Evolutionary conservation across 1,139 yeast species (phyloP).

Genomic region (Sugiyamaella novakii): DNA sequence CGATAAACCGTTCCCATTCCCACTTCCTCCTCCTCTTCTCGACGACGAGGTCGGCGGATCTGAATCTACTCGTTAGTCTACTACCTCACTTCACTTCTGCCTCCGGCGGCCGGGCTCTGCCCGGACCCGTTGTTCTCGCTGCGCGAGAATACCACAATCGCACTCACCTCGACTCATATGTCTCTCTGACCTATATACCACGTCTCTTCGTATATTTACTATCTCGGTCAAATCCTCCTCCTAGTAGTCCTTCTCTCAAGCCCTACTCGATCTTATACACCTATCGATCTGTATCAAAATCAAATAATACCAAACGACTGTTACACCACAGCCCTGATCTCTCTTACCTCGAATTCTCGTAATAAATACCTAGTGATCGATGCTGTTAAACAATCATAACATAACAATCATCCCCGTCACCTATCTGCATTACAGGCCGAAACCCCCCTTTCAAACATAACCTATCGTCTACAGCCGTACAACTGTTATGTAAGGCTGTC

Average conservation of each 20-base stretch:
- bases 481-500: neutral
- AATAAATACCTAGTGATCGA: no score
- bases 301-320: no score
- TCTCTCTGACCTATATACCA: neutral
- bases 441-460: no score
- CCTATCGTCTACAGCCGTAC: no score
- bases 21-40: neutral
- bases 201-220: neutral
- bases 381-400: neutral
- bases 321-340: no score
- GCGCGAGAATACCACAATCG: neutral
- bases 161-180: constrained; percentile 16
- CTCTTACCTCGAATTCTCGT: neutral
- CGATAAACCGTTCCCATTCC: neutral
- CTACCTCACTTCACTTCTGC: no score
- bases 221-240: no score
- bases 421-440: no score
- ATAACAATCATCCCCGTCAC: neutral
- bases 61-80: neutral
- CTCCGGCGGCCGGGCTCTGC: neutral
- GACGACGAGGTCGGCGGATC: constrained; percentile 11
- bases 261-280: no score
- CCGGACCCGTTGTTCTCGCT: constrained; percentile 3
- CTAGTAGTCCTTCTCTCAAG: neutral
- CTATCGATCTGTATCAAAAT: no score